Base-by-base conservation (phyloP, 2,329 filamentous ascomycete genomes). In the Reticulascus tulasneorum region DNA sequence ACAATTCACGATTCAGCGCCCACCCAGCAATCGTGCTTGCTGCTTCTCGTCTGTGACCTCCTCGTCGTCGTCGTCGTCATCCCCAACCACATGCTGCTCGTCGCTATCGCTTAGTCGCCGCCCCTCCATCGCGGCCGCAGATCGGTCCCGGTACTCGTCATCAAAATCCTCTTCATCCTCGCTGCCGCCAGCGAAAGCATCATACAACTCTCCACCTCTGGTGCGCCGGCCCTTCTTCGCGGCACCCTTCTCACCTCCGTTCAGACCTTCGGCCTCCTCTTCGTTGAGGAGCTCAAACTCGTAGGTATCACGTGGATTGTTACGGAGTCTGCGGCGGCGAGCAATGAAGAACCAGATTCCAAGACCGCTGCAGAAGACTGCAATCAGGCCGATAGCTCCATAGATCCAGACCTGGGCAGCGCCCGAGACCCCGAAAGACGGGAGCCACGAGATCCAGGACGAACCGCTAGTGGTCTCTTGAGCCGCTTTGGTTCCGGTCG, bases 261-360 rank as follows among this genome's bases (percentile, higher is more conserved):
- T 67, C 5, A 79, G 58, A 19, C 73, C 71, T 48, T 81, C 70
- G 12, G 73, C 69, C 49, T 94, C 89, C 15, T 88, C 84, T 37
- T 90, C 84, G 50, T 93, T 84, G 30, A 98, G 74, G 45, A 95
- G 82, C 63, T 95, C 90, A 49, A 98, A 98, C 50, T 96, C 91
- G 60, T 96, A 97, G 56, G 84, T 82, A 52, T 91, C 86, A 32
- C 86, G 79, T 4, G 81, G 74, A 58, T 79, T 79, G 60, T 86
- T 88, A 48, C 79, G 79, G 18, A 87, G 73, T 25, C 84, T 80
- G 56, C 82, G 85, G 38, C 86, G 82, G 19, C 89, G 82, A 27
- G 89, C 85, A 38, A 91, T 67, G 60, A 78, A 87, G 50, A 94
- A 77, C 67, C 91, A 96, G 27, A 82, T 69, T n/a, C 80, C 86